phyloP scores from a whole-genome alignment of 2,329 filamentous ascomycete species.

The Colletotrichum costaricense region DNA sequence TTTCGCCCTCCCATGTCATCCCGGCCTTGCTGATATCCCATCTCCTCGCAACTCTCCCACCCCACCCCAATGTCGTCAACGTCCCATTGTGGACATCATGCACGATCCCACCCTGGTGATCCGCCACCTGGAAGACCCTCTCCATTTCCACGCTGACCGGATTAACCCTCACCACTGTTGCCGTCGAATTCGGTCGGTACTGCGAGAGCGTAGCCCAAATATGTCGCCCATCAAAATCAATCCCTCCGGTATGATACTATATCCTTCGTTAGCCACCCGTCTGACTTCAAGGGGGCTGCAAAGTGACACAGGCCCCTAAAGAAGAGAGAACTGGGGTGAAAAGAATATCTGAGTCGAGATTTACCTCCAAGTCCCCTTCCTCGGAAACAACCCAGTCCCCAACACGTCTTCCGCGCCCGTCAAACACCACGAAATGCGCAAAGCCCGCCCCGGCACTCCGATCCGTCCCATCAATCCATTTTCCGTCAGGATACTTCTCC shows the following conservation, averaged over 20 bases:
- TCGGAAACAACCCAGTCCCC: slow-evolving; percentile 56
- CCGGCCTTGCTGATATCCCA: slow-evolving; percentile 43
- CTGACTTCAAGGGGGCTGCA: neutral
- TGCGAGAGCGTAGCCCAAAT: slow-evolving; percentile 60
- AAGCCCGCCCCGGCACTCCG: slow-evolving; percentile 56
- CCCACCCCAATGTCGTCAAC: slow-evolving; percentile 59
- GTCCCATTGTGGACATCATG: slow-evolving; percentile 49
- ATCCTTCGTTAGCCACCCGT: neutral
- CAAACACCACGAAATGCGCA: slow-evolving; percentile 57
- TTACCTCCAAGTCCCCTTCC: slow-evolving; percentile 40
- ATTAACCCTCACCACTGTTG: slow-evolving; percentile 52
- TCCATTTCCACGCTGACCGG: slow-evolving; percentile 49
- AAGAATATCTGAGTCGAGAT: neutral
- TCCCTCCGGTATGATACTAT: slow-evolving; percentile 59
- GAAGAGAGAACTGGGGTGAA: neutral
- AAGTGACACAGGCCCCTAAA: neutral
- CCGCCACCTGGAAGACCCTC: slow-evolving; percentile 48
- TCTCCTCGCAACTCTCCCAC: slow-evolving; percentile 52
- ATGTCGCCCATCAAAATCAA: slow-evolving; percentile 59
- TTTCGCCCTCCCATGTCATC: neutral
- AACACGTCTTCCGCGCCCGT: slow-evolving; percentile 52
- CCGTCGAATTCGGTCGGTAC: slow-evolving; percentile 59
- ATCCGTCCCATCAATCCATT: slow-evolving; percentile 64
- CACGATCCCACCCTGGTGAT: slow-evolving; percentile 60
- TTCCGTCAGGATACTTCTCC: slow-evolving; percentile 47